Percentiles rank a stretch among this genome's conserved stretches.
Evolutionary conservation across 192 early-diverging fungal genomes (phyloP).

Genomic region (Gigaspora rosea): DNA sequence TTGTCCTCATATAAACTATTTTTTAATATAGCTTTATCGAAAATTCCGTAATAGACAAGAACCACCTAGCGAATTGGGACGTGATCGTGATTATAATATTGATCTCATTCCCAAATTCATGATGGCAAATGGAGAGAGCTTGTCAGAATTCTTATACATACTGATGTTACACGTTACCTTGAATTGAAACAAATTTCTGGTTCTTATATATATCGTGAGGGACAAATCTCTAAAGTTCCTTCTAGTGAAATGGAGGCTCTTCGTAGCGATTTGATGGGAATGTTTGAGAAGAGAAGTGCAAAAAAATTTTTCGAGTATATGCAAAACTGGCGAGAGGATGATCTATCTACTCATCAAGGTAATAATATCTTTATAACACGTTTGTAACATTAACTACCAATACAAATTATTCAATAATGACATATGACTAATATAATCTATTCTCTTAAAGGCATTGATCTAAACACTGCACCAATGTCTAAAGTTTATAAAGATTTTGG

Average conservation of each 20-base stretch:
- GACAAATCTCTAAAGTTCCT: conserved; percentile 94
- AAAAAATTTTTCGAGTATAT: conserved; percentile 97
- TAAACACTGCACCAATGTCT: conserved; percentile 74
- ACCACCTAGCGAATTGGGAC: conserved; percentile 85
- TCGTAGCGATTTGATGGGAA: too few relatives aligned
- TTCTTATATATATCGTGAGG: conserved; percentile 89
- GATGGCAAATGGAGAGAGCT: conserved; percentile 99
- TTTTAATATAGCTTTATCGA: conserved; percentile 80
- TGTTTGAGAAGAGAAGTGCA: conserved; percentile 89
- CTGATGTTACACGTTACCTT: conserved; percentile 96
- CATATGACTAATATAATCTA: too few relatives aligned
- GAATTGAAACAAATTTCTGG: conserved; percentile 97
- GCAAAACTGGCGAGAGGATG: conserved; percentile 85
- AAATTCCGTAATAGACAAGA: conserved; percentile 63
- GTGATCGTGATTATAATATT: conserved; percentile 92
- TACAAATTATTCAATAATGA: too few relatives aligned
- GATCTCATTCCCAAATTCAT: conserved; percentile 99
- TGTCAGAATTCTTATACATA: conserved; percentile 95
- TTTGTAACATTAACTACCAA: too few relatives aligned
- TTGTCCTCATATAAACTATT: too few relatives aligned
- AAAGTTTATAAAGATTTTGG: conserved; percentile 88
- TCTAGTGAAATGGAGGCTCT: conserved; percentile 86
- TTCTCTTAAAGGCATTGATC: too few relatives aligned
- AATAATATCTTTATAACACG: too few relatives aligned
- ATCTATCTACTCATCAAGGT: conserved; percentile 78